Conservation (phyloP, 2,329 filamentous ascomycete species). For the Arthroderma sp. region DNA sequence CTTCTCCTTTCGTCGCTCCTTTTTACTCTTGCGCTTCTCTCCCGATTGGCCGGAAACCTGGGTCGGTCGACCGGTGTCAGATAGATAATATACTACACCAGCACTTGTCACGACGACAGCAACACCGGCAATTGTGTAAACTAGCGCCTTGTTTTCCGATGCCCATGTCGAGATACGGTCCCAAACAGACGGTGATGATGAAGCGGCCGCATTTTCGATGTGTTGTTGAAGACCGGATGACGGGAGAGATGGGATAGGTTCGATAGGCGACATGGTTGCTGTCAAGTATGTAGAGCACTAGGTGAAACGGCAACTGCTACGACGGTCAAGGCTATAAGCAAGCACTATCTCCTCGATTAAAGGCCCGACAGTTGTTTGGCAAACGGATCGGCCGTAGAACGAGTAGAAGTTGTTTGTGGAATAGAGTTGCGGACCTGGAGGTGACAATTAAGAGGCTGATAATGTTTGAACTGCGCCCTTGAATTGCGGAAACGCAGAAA, state of each 20-base stretch:
- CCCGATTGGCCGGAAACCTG: conserved; percentile 25
- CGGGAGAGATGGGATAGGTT: not conserved
- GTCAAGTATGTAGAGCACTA: not conserved
- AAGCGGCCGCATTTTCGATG: conserved; percentile 9
- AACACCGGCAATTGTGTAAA: conserved; percentile 92
- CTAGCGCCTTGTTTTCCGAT: conserved; percentile 86
- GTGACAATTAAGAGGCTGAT: not conserved
- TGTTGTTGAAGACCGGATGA: not conserved
- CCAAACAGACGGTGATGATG: conserved; percentile 45
- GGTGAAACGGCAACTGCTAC: not conserved
- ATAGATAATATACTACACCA: conserved; percentile 82
- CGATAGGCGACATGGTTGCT: not conserved
- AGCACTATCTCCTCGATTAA: not conserved
- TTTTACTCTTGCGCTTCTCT: conserved; percentile 68
- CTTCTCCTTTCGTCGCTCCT: conserved; percentile 78
- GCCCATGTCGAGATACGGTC: conserved; percentile 85
- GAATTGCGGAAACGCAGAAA: not conserved
- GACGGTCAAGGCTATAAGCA: not conserved
- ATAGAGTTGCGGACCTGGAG: not conserved
- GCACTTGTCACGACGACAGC: conserved; percentile 84
- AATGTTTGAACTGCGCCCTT: not conserved
- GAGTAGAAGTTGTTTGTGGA: not conserved
- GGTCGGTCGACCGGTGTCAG: conserved; percentile 38
- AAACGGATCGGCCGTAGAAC: not conserved
- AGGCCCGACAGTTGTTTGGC: not conserved